Base-by-base conservation (phyloP, 257 asterid genomes). In the Jacaranda copaia region DNA sequence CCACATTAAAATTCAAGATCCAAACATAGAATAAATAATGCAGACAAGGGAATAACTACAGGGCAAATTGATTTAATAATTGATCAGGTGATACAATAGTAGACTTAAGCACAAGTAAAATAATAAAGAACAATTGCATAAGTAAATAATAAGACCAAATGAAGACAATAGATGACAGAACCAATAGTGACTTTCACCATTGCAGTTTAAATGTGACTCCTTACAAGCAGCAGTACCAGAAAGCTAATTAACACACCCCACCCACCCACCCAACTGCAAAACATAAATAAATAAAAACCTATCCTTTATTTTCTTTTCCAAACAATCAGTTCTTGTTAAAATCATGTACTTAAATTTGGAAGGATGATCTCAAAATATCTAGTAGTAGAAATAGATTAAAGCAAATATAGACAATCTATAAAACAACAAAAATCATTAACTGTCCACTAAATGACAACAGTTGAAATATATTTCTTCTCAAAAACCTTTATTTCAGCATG, bases 381-480 rank as follows among this genome's bases (percentile, higher is more conserved):
- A 16, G 19, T 18, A 49, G 53, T 18, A 38, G 35, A 48, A 51
- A 55, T n/a, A 55, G 68, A 53, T 66, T 20, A 52, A 10, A 52
- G 56, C 14, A 75, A 59, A 25, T 11, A 32, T 36, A 59, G 1
- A 6, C 13, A 11, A 3, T 62, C 18, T 4, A 62, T 5, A n/a
- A 45, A 60, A 6, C 36, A 13, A 57, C 1, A 5, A 18, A 6
- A 9, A 42, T 18, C 32, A 39, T 48, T 25, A 10, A n/a, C 13
- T 53, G 15, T 32, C 57, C 15, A 32, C 62, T 45, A 25, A 36
- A 60, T 59, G 13, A 8, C 13, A 32, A 7, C 40, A 62, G 25
- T 16, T 14, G 43, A n/a, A 61, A 49, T 63, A 74, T 36, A 52
- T 66, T 15, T 61, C 43, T 62, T 65, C 58, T 18, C 36, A 19